phyloP scores from a whole-genome alignment of 2,329 filamentous ascomycete genomes.

The Elsinoe batatas region DNA sequence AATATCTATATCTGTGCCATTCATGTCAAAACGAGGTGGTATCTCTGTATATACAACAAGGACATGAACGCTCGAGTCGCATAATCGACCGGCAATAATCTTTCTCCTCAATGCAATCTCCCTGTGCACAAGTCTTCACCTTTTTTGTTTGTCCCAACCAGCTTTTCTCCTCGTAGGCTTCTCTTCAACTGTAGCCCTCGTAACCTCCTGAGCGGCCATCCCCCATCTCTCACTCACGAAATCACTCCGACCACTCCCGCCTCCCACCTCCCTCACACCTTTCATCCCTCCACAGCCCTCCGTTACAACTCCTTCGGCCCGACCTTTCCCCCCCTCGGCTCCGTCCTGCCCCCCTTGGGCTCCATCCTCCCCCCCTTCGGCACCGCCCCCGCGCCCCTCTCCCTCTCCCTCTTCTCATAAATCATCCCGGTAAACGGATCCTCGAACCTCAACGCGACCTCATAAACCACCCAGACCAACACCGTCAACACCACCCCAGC shows the following conservation, averaged over 20 bases:
- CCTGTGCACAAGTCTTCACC: neutral
- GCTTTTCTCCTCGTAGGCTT: neutral
- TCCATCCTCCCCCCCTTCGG: constrained; percentile 22
- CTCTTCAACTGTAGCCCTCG: neutral
- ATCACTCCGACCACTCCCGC: neutral
- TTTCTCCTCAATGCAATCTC: neutral
- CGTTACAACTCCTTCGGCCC: constrained; percentile 16
- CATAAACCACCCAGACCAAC: constrained; percentile 68
- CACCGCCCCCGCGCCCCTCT: constrained; percentile 32
- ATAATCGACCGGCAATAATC: neutral
- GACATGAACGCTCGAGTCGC: neutral
- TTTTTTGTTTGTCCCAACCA: neutral
- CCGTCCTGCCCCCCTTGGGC: constrained; percentile 22
- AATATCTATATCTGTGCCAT: neutral
- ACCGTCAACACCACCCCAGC: constrained; percentile 70
- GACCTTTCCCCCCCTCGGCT: neutral
- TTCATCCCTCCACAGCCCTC: neutral
- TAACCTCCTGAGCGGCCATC: neutral
- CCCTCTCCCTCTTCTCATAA: constrained; percentile 70
- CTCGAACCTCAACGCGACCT: constrained; percentile 73
- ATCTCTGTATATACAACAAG: constrained; percentile 7
- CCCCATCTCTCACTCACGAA: neutral
- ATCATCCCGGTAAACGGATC: constrained; percentile 92
- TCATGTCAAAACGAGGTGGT: constrained; percentile 1
- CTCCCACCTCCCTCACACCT: neutral